These are phyloP conservation scores for Ophiostoma sp. DNA, from an alignment of 2,329 filamentous ascomycete genomes.

Conservation along the genomic window DNA sequence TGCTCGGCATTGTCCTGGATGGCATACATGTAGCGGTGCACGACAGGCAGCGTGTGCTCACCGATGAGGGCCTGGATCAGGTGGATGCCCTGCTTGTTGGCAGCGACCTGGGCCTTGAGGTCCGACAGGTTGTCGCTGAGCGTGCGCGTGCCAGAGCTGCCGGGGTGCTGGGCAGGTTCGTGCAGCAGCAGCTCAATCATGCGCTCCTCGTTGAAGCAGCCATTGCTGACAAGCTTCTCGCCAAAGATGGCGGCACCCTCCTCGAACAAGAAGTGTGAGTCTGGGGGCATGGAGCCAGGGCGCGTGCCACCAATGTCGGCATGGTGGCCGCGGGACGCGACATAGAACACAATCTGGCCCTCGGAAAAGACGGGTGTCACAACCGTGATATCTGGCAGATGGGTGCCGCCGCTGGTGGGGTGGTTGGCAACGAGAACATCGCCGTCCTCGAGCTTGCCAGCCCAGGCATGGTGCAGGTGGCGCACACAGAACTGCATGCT, in stretches of 20 bases:
- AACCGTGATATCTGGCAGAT: constrained; percentile 76
- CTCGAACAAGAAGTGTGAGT: constrained; percentile 59
- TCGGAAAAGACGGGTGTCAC: constrained; percentile 69
- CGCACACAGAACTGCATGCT: constrained; percentile 78
- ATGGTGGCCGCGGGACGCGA: constrained; percentile 73
- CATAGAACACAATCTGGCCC: constrained; percentile 71
- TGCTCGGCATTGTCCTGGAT: constrained; percentile 73
- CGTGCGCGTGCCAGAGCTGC: constrained; percentile 65
- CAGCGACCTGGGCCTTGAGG: constrained; percentile 68
- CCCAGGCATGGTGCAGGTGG: constrained; percentile 74
- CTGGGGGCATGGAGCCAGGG: constrained; percentile 75
- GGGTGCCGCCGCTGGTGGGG: constrained; percentile 52
- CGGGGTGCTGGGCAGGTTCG: constrained; percentile 61
- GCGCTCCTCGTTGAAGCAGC: constrained; percentile 70
- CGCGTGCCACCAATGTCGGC: constrained; percentile 80
- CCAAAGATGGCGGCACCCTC: constrained; percentile 61
- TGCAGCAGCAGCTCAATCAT: constrained; percentile 63
- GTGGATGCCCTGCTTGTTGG: constrained; percentile 69
- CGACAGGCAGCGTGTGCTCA: constrained; percentile 66
- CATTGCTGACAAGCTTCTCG: constrained; percentile 67
- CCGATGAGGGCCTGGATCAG: constrained; percentile 66
- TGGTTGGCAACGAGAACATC: constrained; percentile 82
- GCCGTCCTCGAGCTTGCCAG: constrained; percentile 68
- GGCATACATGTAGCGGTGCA: constrained; percentile 68
- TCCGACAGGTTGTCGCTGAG: constrained; percentile 71